Base-by-base conservation (phyloP, 169 alveolate genomes). In the Cryptosporidium sp. region DNA sequence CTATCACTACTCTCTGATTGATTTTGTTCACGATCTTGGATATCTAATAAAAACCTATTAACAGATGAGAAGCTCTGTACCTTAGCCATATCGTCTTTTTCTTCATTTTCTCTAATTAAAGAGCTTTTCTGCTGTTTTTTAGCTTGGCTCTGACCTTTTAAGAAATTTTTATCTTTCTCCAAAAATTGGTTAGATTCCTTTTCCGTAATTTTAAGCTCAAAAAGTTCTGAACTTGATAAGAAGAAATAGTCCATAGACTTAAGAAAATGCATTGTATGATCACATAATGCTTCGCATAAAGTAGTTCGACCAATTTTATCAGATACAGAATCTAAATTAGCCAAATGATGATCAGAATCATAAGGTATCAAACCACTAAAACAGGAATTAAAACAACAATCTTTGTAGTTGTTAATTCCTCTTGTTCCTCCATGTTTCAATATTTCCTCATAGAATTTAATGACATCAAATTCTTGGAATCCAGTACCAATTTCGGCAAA, bases 351-450 rank as follows among this genome's bases (percentile, higher is more conserved):
- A 48, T 23, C 39, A 9, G 48, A 29, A 8, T 56, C 33, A 21
- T 33, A 71, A 2, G 67, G 6, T 18, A 2, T 18, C 4, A 23
- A 12, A 16, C 70, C 44, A 56, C 86, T 42, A 18, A 80, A 10
- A 39, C 87, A 80, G 0, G 87, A 61, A 39, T 44, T 33, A 12
- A 48, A 14, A 37, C 87, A 80, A 48, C 73, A 61, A 26, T 62
- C 67, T 44, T 44, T 61, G 69, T 26, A 80, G 31, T 61, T 60
- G n/a, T 5, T 29, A 39, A 2, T 18, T 9, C 87, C 75, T 44
- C 75, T 60, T 10, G 75, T 80, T 29, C 80, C 87, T 12, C 87
- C 87, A 12, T 61, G 65, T 23, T 65, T 80, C 65, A 80, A 29
- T n/a, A 80, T 26, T 18, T 80, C 80, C 23, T 60, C 80, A 21